A percentile compares a stretch with the other conserved stretches of the same genome.
These are phyloP conservation scores for Chrysanthemum seticuspe DNA, from an alignment of 129 eudicot genomes.

Conservation along the genomic window DNA sequence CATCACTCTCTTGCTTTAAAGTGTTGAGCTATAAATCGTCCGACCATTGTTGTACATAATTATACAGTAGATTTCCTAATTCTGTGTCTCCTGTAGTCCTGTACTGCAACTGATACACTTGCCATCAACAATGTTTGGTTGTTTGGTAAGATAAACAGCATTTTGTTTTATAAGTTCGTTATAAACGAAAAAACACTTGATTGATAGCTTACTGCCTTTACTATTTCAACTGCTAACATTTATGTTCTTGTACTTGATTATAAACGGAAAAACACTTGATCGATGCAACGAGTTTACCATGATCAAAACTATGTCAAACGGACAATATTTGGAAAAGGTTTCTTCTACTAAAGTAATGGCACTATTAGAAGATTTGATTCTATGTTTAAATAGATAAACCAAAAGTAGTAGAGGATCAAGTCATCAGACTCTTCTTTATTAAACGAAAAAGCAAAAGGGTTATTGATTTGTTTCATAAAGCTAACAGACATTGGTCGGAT, in stretches of 20 bases:
- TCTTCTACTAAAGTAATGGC: neutral
- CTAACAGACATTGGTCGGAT: too few species aligned
- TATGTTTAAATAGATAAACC: neutral
- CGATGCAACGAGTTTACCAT: neutral
- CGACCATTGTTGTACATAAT: conserved; percentile 32
- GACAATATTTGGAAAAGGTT: conserved; percentile 5
- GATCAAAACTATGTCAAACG: neutral
- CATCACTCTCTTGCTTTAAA: conserved; percentile 40
- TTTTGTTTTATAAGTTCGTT: conserved; percentile 20
- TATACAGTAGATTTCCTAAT: conserved; percentile 18
- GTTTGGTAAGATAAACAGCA: conserved; percentile 5
- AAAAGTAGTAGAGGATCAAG: neutral
- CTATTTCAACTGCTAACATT: neutral
- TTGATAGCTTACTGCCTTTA: neutral
- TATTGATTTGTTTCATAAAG: too few species aligned
- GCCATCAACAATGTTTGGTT: conserved; percentile 22
- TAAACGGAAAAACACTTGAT: too few species aligned
- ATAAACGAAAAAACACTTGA: conserved; percentile 19
- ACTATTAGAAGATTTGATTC: too few species aligned
- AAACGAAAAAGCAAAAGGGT: too few species aligned
- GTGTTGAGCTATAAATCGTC: conserved; percentile 32
- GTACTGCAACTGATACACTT: conserved; percentile 16
- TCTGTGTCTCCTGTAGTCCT: conserved; percentile 14
- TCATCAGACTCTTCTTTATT: too few species aligned
- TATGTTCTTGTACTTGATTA: neutral